These are phyloP conservation scores for Aureobasidium lini DNA, from an alignment of 2,329 filamentous ascomycete genomes.

Conservation along the genomic window DNA sequence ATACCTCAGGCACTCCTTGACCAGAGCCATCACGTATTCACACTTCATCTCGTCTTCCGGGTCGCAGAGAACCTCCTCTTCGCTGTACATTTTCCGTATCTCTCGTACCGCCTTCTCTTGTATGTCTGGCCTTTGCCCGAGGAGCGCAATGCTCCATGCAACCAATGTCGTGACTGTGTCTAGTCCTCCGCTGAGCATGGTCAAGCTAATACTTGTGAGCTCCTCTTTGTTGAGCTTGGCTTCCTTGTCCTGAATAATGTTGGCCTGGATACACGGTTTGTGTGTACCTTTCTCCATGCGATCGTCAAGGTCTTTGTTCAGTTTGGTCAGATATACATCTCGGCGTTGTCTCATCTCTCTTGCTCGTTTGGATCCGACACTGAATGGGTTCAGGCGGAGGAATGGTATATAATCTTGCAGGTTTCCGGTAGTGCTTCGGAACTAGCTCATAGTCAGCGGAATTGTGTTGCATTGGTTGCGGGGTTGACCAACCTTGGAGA, in stretches of 20 bases:
- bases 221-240: conserved; percentile 56
- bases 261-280: conserved; percentile 59
- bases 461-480: neutral
- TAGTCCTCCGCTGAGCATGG: conserved; percentile 60
- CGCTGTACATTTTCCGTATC: conserved; percentile 48
- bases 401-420: conserved; percentile 56
- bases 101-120: conserved; percentile 53
- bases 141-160: conserved; percentile 56
- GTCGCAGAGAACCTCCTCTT: conserved; percentile 51
- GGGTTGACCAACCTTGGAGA: conserved; percentile 34
- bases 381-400: conserved; percentile 54
- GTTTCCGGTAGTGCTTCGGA: conserved; percentile 54
- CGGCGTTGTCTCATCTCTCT: conserved; percentile 53
- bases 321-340: conserved; percentile 50
- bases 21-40: conserved; percentile 55
- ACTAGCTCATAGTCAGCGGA: conserved; percentile 21
- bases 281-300: conserved; percentile 54
- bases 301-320: conserved; percentile 54
- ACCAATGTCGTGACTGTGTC: conserved; percentile 61
- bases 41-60: conserved; percentile 57
- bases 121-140: conserved; percentile 54
- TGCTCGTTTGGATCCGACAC: conserved; percentile 49
- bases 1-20: conserved; percentile 53
- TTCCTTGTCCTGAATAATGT: conserved; percentile 57
- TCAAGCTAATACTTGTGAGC: conserved; percentile 57